Conservation (phyloP, 1,284 basidiomycete genomes). For the Moesziomyces parantarcticus region DNA sequence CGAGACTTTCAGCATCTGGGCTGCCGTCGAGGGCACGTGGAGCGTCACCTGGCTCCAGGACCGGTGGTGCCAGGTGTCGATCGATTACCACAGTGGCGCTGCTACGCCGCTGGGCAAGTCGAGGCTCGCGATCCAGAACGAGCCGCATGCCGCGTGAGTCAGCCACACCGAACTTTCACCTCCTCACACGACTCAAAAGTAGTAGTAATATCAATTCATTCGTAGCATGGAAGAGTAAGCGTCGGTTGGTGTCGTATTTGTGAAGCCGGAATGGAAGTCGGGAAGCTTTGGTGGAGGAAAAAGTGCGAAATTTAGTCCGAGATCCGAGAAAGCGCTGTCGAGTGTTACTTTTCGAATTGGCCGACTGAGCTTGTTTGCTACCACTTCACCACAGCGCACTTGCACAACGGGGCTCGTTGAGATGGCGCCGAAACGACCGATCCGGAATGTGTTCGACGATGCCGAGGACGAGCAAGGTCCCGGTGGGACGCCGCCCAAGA, state of each 20-base stretch:
- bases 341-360: too few relatives aligned
- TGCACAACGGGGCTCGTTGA: not conserved
- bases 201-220: too few relatives aligned
- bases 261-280: not conserved
- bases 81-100: slow-evolving; percentile 54
- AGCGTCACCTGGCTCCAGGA: slow-evolving; percentile 90
- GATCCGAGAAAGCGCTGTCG: too few relatives aligned
- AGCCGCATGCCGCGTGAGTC: slow-evolving; percentile 1
- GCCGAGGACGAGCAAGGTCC: slow-evolving; percentile 28
- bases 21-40: slow-evolving; percentile 85
- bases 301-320: too few relatives aligned
- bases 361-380: not conserved
- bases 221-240: not conserved
- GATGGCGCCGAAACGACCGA: slow-evolving; percentile 50
- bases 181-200: too few relatives aligned
- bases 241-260: too few relatives aligned
- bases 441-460: slow-evolving; percentile 41
- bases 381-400: not conserved
- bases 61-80: slow-evolving; percentile 74
- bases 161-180: too few relatives aligned
- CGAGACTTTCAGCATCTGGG: slow-evolving; percentile 85
- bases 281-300: too few relatives aligned
- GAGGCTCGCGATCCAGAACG: slow-evolving; percentile 35
- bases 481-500: slow-evolving; percentile 32
- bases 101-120: slow-evolving; percentile 48